Conservation (phyloP, 139 green algal species). For the Closterium sp. region DNA sequence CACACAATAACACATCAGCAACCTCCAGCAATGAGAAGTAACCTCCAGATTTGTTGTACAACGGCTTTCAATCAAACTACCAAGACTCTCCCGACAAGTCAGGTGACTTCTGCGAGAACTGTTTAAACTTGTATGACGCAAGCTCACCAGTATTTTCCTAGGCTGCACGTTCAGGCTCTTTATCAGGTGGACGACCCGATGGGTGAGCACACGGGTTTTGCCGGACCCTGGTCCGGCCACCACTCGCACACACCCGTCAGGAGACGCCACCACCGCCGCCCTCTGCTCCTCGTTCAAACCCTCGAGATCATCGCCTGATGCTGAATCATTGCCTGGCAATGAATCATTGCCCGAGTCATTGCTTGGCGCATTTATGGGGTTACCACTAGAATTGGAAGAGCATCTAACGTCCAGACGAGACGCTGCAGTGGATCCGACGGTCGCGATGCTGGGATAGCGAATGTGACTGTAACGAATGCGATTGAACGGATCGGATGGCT, state of each 20-base stretch:
- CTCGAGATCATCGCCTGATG: neutral
- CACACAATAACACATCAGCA: neutral
- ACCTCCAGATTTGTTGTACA: too few species aligned
- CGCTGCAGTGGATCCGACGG: neutral
- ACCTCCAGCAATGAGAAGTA: too few species aligned
- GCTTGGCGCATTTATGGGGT: neutral
- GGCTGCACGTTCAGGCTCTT: conserved; percentile 45
- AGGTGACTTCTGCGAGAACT: too few species aligned
- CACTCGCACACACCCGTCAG: neutral
- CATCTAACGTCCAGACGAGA: neutral
- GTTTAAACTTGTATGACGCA: neutral
- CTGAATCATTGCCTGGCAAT: neutral
- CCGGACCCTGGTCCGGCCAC: conserved; percentile 67
- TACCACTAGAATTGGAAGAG: neutral
- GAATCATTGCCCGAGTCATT: neutral
- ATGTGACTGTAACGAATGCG: neutral
- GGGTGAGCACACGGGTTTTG: conserved; percentile 76
- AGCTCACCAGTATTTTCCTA: conserved; percentile 54
- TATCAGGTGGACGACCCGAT: conserved; percentile 65
- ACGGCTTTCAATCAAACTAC: too few species aligned
- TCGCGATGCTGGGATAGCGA: neutral
- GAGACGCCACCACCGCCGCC: neutral
- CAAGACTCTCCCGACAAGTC: too few species aligned
- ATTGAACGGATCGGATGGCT: neutral
- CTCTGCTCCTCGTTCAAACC: neutral